Evolutionary conservation across 306 rosid genomes (phyloP).

Genomic region (Dalbergia cultrata): DNA sequence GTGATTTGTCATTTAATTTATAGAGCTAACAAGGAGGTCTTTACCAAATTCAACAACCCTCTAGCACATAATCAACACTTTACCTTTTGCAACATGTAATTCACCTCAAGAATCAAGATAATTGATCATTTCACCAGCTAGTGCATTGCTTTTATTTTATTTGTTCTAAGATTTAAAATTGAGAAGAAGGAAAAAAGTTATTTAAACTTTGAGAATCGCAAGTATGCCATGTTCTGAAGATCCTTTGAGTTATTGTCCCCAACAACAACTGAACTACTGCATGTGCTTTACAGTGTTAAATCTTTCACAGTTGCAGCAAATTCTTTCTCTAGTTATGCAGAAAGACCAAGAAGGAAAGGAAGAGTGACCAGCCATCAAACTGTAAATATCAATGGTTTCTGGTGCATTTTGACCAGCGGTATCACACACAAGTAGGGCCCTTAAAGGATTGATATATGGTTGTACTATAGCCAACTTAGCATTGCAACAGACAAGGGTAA

Average conservation of each 20-base stretch:
- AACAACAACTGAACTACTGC: constrained; percentile 36
- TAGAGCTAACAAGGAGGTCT: constrained; percentile 37
- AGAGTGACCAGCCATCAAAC: constrained; percentile 27
- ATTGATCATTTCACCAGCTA: constrained; percentile 1
- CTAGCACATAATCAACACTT: constrained; percentile 18
- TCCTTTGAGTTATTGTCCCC: constrained; percentile 27
- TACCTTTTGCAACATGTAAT: constrained; percentile 10
- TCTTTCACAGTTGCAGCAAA: constrained; percentile 41
- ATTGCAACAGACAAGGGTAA: constrained; percentile 56
- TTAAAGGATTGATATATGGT: constrained; percentile 43
- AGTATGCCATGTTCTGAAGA: constrained; percentile 11
- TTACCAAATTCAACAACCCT: constrained; percentile 21
- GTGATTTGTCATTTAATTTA: constrained; percentile 57
- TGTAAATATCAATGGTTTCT: constrained; percentile 34
- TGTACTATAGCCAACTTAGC: constrained; percentile 50
- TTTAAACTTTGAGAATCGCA: constrained; percentile 21
- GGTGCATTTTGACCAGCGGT: constrained; percentile 48
- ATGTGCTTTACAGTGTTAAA: constrained; percentile 31
- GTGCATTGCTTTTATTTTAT: constrained; percentile 23
- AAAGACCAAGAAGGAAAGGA: constrained; percentile 45
- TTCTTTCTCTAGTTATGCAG: constrained; percentile 32
- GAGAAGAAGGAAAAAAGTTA: background rate
- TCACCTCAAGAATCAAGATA: background rate
- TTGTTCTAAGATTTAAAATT: constrained; percentile 25
- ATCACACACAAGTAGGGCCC: constrained; percentile 51